phyloP scores from a whole-genome alignment of 345 rosid genomes.

The Geranium brycei region DNA sequence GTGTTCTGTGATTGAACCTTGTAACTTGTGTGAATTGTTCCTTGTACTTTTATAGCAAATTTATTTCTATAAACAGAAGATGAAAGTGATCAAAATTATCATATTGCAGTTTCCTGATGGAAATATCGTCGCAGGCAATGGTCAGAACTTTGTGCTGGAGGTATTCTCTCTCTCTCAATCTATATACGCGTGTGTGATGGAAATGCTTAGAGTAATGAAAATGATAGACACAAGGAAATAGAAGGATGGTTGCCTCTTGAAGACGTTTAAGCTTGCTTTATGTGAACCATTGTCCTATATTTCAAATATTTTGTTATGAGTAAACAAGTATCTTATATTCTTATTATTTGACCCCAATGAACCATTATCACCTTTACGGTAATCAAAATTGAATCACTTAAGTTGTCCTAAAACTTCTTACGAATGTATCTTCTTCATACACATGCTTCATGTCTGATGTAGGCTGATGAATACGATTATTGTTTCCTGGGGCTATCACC shows the following conservation, averaged over 20 bases:
- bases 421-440: neutral
- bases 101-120: slow-evolving; percentile 20
- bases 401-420: too few species aligned
- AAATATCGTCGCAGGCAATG: slow-evolving; percentile 15
- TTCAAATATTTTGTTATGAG: neutral
- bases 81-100: neutral
- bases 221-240: too few species aligned
- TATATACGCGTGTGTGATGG: neutral
- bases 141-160: slow-evolving; percentile 24
- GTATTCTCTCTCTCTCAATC: slow-evolving; percentile 6
- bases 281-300: too few species aligned
- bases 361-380: too few species aligned
- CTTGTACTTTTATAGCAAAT: neutral
- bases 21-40: neutral
- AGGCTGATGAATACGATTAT: slow-evolving; percentile 32
- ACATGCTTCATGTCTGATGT: neutral
- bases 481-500: slow-evolving; percentile 27
- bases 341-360: too few species aligned
- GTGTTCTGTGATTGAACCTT: neutral
- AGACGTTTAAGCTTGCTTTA: too few species aligned
- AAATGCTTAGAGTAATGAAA: neutral
- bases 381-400: too few species aligned
- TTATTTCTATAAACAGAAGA: neutral
- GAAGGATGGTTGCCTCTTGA: too few species aligned
- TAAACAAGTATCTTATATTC: neutral